Conservation (phyloP, 768 basidiomycete species). For the Arthromyces matolae region DNA sequence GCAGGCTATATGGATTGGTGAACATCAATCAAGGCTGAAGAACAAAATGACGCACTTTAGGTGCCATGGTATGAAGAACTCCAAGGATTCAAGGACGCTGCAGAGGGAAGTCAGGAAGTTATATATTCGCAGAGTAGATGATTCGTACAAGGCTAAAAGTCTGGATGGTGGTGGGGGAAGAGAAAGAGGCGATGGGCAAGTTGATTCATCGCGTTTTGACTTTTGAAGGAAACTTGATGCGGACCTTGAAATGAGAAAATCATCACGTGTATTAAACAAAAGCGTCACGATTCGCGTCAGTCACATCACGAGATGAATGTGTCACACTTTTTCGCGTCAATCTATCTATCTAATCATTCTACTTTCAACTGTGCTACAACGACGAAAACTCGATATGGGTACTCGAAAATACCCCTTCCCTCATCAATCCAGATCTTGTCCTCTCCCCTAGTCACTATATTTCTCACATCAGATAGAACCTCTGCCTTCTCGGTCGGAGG, state of each 20-base stretch:
- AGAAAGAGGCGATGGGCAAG: constrained; percentile 19
- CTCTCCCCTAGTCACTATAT: constrained; percentile 55
- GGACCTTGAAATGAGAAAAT: constrained; percentile 15
- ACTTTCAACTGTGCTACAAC: constrained; percentile 42
- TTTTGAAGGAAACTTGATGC: constrained; percentile 15
- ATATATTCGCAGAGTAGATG: too few species aligned
- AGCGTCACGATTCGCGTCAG: constrained; percentile 12
- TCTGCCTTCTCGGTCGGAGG: constrained; percentile 52
- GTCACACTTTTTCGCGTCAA: background rate
- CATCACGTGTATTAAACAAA: constrained; percentile 17
- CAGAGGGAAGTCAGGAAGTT: constrained; percentile 1
- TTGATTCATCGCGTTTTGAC: constrained; percentile 4
- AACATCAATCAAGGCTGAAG: background rate
- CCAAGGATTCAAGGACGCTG: background rate
- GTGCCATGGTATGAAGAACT: constrained; percentile 23
- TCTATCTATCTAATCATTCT: constrained; percentile 3
- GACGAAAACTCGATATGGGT: constrained; percentile 70
- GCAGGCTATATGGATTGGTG: constrained; percentile 40
- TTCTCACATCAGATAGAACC: constrained; percentile 47
- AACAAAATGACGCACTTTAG: constrained; percentile 24
- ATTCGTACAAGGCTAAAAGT: too few species aligned
- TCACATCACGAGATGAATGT: constrained; percentile 10
- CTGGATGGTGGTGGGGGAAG: constrained; percentile 23
- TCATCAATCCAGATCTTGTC: constrained; percentile 76
- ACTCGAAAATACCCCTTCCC: constrained; percentile 68